Evolutionary conservation across 2,329 filamentous ascomycete genomes (phyloP), one percentile per base, ranked within the genome.

Genomic region (Kalmusia sp.): DNA sequence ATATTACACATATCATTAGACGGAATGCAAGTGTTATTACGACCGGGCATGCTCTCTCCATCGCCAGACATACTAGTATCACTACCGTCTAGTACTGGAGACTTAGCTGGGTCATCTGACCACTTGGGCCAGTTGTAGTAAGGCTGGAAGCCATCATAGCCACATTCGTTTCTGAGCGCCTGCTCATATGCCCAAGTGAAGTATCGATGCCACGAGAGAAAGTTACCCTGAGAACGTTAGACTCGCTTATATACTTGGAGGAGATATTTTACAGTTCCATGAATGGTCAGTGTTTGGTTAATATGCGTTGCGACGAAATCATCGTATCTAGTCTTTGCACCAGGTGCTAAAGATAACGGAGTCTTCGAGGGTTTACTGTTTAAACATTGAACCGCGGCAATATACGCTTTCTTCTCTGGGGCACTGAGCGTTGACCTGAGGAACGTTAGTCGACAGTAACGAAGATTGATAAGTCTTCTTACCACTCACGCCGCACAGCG

Each of bases 61-160:
- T 84, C 79, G 17, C 81, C 80, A 22, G 77, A 63, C 55, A 73
- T 70, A 49, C 77, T 74, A 44, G 77, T 81, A 22, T 76, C 77
- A 55, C 78, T 80, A 43, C 84, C 84, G 58, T 84, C 82, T 54
- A 87, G 85, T 43, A 85, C 65, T 12, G 82, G 80, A 0, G 82
- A 83, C 49, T 77, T 75, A 54, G 52, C 34, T 1, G 69, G 70
- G 30, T 84, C 77, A 2, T 72, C 55, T 2, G 78, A 72, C 69
- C 78, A 79, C 47, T 76, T 75, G 2, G 76, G 76, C 80, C 82
- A 85, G 65, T 84, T 80, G 72, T 79, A 79, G 70, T 83, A 84
- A 3, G 77, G 77, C 40, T 76, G 72, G 35, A 69, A 70, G 44
- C 75, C 76, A 7, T 59, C 70, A 51, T 78, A 80, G 30, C 74